phyloP scores from a whole-genome alignment of 495 filamentous ascomycete genomes.

The Poronia punctata region DNA sequence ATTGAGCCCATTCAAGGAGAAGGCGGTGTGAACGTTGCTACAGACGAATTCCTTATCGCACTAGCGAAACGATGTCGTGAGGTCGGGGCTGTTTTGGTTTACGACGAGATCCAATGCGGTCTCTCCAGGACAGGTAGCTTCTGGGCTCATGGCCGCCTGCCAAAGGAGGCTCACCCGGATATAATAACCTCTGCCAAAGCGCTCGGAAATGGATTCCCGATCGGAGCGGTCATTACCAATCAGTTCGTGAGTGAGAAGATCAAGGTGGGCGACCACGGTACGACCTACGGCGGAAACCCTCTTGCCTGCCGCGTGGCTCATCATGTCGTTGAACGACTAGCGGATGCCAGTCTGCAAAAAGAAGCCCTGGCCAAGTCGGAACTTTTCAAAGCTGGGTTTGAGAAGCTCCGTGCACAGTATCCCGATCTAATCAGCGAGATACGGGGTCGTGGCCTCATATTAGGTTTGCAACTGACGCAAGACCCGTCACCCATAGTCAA shows the following conservation, averaged over 20 bases:
- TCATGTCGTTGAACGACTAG: conserved; percentile 69
- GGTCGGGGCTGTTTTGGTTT: conserved; percentile 83
- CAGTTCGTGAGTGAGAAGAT: conserved; percentile 73
- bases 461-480: conserved; percentile 72
- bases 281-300: conserved; percentile 95
- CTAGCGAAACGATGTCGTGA: conserved; percentile 75
- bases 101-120: conserved; percentile 96
- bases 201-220: conserved; percentile 90
- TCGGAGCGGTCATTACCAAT: conserved; percentile 84
- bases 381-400: conserved; percentile 58
- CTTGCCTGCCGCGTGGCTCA: conserved; percentile 78
- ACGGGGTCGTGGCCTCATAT: conserved; percentile 73
- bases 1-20: conserved; percentile 97
- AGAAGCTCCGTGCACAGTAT: conserved; percentile 54
- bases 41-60: conserved; percentile 68
- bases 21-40: conserved; percentile 82
- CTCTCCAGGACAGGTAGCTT: conserved; percentile 76
- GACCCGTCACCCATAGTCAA: conserved; percentile 67
- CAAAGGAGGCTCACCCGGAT: conserved; percentile 79
- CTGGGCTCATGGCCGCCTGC: conserved; percentile 77
- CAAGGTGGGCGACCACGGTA: conserved; percentile 89
- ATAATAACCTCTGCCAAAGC: conserved; percentile 93
- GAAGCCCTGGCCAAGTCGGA: conserved; percentile 57
- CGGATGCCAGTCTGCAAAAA: conserved; percentile 55
- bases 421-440: conserved; percentile 70